Evolutionary conservation across 2,329 filamentous ascomycete species (phyloP).

Genomic region (Colletotrichum cereale): DNA sequence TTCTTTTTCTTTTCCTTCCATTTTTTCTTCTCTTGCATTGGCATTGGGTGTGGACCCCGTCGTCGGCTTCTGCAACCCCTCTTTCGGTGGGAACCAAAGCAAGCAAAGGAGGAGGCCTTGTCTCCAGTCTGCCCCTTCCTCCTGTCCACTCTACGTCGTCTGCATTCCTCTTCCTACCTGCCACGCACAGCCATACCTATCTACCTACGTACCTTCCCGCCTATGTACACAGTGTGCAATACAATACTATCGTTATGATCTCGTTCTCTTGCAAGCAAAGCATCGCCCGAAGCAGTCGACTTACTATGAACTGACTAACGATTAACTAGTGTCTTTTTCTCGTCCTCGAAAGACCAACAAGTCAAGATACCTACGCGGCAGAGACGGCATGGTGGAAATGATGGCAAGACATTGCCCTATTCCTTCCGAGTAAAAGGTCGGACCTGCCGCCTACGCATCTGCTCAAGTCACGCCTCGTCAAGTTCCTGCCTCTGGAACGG

Average conservation of each 20-base stretch:
- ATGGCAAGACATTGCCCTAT: not conserved
- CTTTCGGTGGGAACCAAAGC: not conserved
- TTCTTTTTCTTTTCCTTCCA: constrained; percentile 12
- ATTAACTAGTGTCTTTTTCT: not conserved
- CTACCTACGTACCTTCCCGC: no score
- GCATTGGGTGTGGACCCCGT: constrained; percentile 32
- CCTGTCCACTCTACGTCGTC: not conserved
- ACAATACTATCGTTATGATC: not conserved
- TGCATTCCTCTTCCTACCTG: not conserved
- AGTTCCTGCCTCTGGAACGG: constrained; percentile 5
- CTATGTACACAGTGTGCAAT: not conserved
- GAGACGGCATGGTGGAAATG: not conserved
- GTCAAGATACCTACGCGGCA: not conserved
- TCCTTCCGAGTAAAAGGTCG: not conserved
- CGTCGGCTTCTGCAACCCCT: constrained; percentile 42
- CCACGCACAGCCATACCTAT: constrained; percentile 43
- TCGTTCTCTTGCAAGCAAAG: not conserved
- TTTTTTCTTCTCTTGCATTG: constrained; percentile 9
- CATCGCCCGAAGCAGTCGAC: not conserved
- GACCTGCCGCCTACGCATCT: not conserved
- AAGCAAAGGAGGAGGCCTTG: not conserved
- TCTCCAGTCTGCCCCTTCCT: not conserved
- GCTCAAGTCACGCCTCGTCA: not conserved
- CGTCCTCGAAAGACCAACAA: not conserved
- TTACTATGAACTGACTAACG: not conserved